Base-by-base conservation (phyloP, 495 filamentous ascomycete genomes). In the Aspergillus nanangensis region DNA sequence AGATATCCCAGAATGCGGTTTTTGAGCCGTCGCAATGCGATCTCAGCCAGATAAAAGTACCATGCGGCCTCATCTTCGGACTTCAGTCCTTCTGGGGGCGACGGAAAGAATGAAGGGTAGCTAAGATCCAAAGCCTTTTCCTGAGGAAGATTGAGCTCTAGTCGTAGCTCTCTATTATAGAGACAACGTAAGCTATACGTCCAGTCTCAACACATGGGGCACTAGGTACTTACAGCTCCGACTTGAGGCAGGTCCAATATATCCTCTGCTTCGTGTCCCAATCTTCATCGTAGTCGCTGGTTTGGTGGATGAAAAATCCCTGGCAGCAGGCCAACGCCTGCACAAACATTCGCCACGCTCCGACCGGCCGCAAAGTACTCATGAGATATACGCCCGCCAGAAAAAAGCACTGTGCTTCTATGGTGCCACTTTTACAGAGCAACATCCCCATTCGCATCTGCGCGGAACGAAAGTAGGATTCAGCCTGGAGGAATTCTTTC, bases 1-100 rank as follows among this genome's bases (percentile, higher is more conserved):
- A n/a, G n/a, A n/a, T n/a, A n/a, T n/a, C n/a, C n/a, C n/a, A n/a
- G n/a, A n/a, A 62, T 58, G 8, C 51, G 57, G 25, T 60, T 64
- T 17, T 43, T 55, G 10, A 70, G 44, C 13, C 66, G 45, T n/a
- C 62, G 47, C 15, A 70, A 43, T 11, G 69, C 58, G 49, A 70
- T 70, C 25, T 72, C 69, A 5, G 69, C 58, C 0, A 72, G 59
- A 49, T 70, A 72, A 35, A 62, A 72, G 37, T 66, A 70, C 69
- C 69, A 72, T 13, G 56, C 58, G 8, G 45, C 41, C 32, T 50
- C 51, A 17, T 55, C 52, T 19, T 61, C 53, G 10, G 55, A 32
- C 19, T 52, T 49, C 3, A 53, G 40, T 15, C 41, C 42, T 14
- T 55, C 53, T 15, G 53, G 50, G 3, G 63, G 68, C 1, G 61